Conservation (phyloP, 2,329 filamentous ascomycete genomes). For the Cladophialophora bantiana region DNA sequence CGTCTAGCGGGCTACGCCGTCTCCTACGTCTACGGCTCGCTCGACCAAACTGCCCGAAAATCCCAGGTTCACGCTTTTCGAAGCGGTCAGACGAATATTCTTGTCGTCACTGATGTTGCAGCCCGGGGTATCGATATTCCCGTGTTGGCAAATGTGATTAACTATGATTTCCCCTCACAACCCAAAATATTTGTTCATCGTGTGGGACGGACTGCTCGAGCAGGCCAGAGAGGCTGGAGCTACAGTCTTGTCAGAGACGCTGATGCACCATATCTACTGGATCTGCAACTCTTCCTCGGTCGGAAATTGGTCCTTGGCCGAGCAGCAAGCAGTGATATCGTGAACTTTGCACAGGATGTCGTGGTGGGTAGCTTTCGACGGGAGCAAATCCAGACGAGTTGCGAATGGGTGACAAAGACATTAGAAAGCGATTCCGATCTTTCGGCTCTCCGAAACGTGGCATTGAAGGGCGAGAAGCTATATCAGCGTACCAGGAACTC, state of each 20-base stretch:
- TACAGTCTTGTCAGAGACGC: slow-evolving; percentile 89
- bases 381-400: slow-evolving; percentile 74
- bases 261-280: slow-evolving; percentile 89
- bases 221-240: slow-evolving; percentile 90
- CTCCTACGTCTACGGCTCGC: slow-evolving; percentile 91
- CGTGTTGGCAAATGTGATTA: slow-evolving; percentile 93
- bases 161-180: slow-evolving; percentile 97
- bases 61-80: slow-evolving; percentile 92
- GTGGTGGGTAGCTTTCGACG: slow-evolving; percentile 79
- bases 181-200: slow-evolving; percentile 97
- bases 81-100: slow-evolving; percentile 80
- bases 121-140: slow-evolving; percentile 98
- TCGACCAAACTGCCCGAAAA: slow-evolving; percentile 92
- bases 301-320: slow-evolving; percentile 79
- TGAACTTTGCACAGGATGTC: slow-evolving; percentile 81
- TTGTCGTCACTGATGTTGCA: slow-evolving; percentile 96
- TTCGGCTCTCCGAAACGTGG: slow-evolving; percentile 71
- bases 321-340: slow-evolving; percentile 58
- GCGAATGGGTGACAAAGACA: slow-evolving; percentile 84
- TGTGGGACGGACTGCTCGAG: slow-evolving; percentile 93
- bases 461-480: slow-evolving; percentile 87
- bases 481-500: slow-evolving; percentile 90
- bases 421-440: slow-evolving; percentile 79
- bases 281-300: slow-evolving; percentile 93
- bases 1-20: slow-evolving; percentile 81